These are phyloP conservation scores for Fusarium incarnatum DNA, from an alignment of 2,329 filamentous ascomycete species.

Conservation along the genomic window DNA sequence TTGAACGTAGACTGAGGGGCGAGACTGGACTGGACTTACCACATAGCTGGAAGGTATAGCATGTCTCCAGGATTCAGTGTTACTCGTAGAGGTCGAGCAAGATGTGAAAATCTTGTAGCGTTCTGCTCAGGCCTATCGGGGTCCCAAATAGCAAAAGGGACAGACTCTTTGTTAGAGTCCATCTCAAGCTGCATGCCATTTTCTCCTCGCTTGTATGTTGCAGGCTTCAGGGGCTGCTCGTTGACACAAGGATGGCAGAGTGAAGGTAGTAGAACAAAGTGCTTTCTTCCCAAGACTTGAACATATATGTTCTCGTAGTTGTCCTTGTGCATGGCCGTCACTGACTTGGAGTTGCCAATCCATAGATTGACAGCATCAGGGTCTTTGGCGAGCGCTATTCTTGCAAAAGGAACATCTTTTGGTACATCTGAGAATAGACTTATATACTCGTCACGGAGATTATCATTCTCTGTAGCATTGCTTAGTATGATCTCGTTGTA, in stretches of 20 bases:
- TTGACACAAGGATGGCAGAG: slow-evolving; percentile 75
- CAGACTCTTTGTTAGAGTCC: slow-evolving; percentile 52
- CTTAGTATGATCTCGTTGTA: neutral
- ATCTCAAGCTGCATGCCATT: slow-evolving; percentile 48
- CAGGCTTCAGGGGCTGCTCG: slow-evolving; percentile 68
- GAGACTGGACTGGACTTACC: slow-evolving; percentile 62
- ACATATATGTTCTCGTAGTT: slow-evolving; percentile 90
- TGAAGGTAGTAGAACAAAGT: slow-evolving; percentile 80
- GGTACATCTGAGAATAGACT: slow-evolving; percentile 73
- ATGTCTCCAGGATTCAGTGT: slow-evolving; percentile 80
- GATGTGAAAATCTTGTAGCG: slow-evolving; percentile 68
- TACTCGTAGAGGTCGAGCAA: slow-evolving; percentile 72
- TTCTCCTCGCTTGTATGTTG: slow-evolving; percentile 65
- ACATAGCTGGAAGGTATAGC: slow-evolving; percentile 84
- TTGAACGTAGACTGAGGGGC: neutral
- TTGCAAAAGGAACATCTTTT: slow-evolving; percentile 75
- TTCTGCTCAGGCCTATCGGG: slow-evolving; percentile 67
- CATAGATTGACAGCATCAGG: slow-evolving; percentile 86
- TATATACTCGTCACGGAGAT: slow-evolving; percentile 78
- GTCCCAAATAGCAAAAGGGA: slow-evolving; percentile 82
- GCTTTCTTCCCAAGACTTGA: slow-evolving; percentile 77
- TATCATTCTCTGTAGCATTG: slow-evolving; percentile 76
- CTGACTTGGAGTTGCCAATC: slow-evolving; percentile 78
- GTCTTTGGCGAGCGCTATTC: slow-evolving; percentile 72
- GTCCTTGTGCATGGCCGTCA: slow-evolving; percentile 82